phyloP scores from a whole-genome alignment of 768 basidiomycete genomes.

The Suillus cothurnatus region DNA sequence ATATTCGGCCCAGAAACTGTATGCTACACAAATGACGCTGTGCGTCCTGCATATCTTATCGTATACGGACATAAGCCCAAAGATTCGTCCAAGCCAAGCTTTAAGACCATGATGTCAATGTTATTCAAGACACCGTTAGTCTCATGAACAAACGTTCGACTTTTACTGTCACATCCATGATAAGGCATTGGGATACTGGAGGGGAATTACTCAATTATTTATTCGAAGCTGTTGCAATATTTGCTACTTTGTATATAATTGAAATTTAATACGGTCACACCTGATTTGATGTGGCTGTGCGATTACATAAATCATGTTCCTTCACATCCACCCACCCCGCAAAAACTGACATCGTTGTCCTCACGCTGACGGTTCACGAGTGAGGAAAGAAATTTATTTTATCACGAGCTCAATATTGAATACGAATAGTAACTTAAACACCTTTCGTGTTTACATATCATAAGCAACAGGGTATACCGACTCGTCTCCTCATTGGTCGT shows the following conservation, averaged over 20 bases:
- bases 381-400: background rate
- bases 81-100: slow-evolving; percentile 16
- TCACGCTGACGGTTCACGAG: background rate
- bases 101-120: slow-evolving; percentile 30
- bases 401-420: background rate
- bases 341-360: background rate
- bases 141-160: slow-evolving; percentile 18
- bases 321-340: background rate
- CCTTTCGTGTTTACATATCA: background rate
- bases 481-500: background rate
- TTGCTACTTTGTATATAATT: background rate
- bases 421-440: background rate
- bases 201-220: slow-evolving; percentile 14
- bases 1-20: slow-evolving; percentile 49
- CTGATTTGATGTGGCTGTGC: background rate
- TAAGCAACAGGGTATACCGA: background rate
- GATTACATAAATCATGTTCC: background rate
- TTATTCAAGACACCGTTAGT: slow-evolving; percentile 35
- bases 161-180: background rate
- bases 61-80: slow-evolving; percentile 48
- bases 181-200: background rate
- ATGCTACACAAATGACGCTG: slow-evolving; percentile 66
- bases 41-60: slow-evolving; percentile 67
- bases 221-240: slow-evolving; percentile 14
- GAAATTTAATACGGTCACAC: too few relatives aligned